Conservation (phyloP, 257 asterid species). For the Solanum bulbocastanum region DNA sequence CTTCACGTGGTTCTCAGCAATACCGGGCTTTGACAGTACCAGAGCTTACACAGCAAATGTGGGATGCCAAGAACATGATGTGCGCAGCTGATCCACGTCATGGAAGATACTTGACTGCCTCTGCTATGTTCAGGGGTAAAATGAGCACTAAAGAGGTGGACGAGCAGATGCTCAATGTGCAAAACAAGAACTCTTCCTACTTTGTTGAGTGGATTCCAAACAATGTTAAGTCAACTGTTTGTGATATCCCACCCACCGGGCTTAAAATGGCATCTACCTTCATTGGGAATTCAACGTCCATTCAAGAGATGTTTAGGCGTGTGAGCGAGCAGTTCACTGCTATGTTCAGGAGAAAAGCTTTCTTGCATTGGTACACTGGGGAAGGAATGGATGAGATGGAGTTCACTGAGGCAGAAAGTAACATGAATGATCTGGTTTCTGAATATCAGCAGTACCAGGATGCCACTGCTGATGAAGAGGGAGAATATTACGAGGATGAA, state of each 20-base stretch:
- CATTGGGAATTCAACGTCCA: constrained; percentile 36
- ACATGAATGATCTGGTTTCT: constrained; percentile 1
- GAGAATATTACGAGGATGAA: not conserved
- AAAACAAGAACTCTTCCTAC: constrained; percentile 2
- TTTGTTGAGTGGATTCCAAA: constrained; percentile 24
- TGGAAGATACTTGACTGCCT: not conserved
- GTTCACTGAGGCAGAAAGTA: not conserved
- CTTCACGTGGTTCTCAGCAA: constrained; percentile 4
- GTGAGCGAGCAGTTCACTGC: constrained; percentile 31
- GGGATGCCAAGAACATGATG: constrained; percentile 6
- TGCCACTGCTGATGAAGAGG: not conserved
- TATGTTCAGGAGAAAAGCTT: constrained; percentile 2
- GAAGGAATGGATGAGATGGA: constrained; percentile 2
- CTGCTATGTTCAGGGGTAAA: constrained; percentile 17
- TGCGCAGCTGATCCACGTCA: not conserved
- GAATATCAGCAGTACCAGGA: constrained; percentile 2
- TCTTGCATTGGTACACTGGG: constrained; percentile 3
- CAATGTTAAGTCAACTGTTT: constrained; percentile 35
- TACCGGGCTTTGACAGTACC: not conserved
- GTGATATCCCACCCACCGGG: constrained; percentile 38
- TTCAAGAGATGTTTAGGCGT: constrained; percentile 46
- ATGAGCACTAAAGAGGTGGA: constrained; percentile 17
- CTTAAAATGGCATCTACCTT: constrained; percentile 36
- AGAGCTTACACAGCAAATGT: not conserved
- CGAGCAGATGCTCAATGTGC: not conserved